Conservation (phyloP, 345 rosid genomes). For the Arabis alpina region DNA sequence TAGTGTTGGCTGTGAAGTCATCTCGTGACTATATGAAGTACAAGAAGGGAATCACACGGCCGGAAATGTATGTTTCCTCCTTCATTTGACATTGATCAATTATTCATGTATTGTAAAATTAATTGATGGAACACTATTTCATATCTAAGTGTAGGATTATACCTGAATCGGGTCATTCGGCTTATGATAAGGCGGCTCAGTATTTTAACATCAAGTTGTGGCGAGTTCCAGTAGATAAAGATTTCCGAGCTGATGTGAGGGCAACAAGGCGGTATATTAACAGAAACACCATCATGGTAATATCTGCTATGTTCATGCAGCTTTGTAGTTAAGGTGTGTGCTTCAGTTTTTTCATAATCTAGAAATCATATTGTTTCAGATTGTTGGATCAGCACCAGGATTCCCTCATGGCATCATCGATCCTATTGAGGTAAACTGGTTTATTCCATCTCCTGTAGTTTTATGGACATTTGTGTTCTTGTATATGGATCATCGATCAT, state of each 20-base stretch:
- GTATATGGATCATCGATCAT: constrained; percentile 1
- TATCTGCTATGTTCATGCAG: neutral
- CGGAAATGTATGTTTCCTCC: constrained; percentile 71
- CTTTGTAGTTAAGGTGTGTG: constrained; percentile 5
- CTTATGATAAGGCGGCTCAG: constrained; percentile 96
- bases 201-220: constrained; percentile 92
- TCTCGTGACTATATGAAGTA: constrained; percentile 92
- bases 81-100: neutral
- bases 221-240: constrained; percentile 86
- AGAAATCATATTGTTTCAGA: constrained; percentile 53
- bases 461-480: constrained; percentile 4
- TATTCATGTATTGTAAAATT: constrained; percentile 4
- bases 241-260: constrained; percentile 84
- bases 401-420: constrained; percentile 97
- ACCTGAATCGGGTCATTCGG: constrained; percentile 95
- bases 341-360: constrained; percentile 7
- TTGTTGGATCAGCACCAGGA: constrained; percentile 99
- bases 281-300: constrained; percentile 89
- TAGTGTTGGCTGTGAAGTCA: constrained; percentile 87
- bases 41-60: constrained; percentile 81
- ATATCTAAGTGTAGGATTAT: constrained; percentile 66
- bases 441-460: neutral
- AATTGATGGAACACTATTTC: constrained; percentile 30
- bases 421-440: constrained; percentile 78
- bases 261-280: constrained; percentile 64